Conservation (phyloP, 257 asterid species). For the Primulina tabacum region DNA sequence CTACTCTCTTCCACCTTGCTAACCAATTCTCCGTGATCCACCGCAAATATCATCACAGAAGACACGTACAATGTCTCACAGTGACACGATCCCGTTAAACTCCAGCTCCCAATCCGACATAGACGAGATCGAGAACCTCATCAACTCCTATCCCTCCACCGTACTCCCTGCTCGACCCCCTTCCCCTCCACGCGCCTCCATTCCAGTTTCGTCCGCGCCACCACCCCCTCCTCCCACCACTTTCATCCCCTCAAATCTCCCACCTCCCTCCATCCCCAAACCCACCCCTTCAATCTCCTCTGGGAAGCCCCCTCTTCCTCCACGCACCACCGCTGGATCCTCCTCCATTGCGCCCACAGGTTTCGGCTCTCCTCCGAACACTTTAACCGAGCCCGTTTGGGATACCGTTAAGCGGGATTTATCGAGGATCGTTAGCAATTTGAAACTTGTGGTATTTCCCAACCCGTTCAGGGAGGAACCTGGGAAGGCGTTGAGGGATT, state of each 20-base stretch:
- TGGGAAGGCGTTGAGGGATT: constrained; percentile 90
- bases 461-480: constrained; percentile 94
- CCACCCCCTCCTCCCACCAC: constrained; percentile 27
- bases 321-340: constrained; percentile 12
- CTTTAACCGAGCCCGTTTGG: constrained; percentile 93
- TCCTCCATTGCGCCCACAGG: constrained; percentile 31
- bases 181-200: constrained; percentile 76
- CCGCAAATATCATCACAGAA: neutral
- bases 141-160: constrained; percentile 56
- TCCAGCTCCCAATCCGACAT: constrained; percentile 89
- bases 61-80: constrained; percentile 52
- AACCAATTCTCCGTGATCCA: neutral
- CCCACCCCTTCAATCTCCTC: constrained; percentile 37
- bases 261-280: constrained; percentile 40
- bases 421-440: constrained; percentile 77
- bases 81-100: constrained; percentile 76
- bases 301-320: constrained; percentile 31
- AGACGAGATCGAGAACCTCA: constrained; percentile 96
- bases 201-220: constrained; percentile 55
- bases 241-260: constrained; percentile 58
- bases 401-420: constrained; percentile 90
- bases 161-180: constrained; percentile 80
- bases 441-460: constrained; percentile 93
- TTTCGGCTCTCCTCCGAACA: constrained; percentile 70
- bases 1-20: neutral